Percentiles rank a stretch among this genome's conserved stretches.
Evolutionary conservation across 345 rosid genomes (phyloP).

Genomic region (Hibiscus tridactylites): DNA sequence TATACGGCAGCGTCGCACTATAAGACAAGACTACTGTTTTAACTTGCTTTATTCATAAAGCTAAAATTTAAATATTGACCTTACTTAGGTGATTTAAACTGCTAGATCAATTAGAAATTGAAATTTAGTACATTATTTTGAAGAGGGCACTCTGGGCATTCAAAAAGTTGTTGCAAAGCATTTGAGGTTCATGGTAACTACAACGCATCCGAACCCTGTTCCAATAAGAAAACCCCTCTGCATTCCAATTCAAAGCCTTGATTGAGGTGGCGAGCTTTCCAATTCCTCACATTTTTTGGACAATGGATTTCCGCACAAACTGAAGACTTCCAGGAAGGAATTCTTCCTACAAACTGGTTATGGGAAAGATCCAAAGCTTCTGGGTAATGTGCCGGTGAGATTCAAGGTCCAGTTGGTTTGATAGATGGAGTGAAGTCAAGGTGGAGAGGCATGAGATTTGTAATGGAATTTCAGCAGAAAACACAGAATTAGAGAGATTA

Average conservation of each 20-base stretch:
- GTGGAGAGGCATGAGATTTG: too few species aligned
- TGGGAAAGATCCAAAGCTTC: slow-evolving; percentile 3
- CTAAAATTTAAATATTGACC: too few species aligned
- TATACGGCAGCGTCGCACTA: too few species aligned
- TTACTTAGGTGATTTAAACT: too few species aligned
- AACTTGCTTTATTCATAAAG: too few species aligned
- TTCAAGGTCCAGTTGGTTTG: too few species aligned
- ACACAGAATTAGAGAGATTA: too few species aligned
- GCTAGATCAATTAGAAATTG: too few species aligned
- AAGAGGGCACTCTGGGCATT: background rate
- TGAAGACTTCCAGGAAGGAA: slow-evolving; percentile 4
- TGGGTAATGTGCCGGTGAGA: too few species aligned
- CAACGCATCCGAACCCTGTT: background rate
- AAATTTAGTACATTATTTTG: background rate
- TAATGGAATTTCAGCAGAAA: too few species aligned
- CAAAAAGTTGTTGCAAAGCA: background rate
- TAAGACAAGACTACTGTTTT: too few species aligned
- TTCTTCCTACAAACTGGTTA: background rate
- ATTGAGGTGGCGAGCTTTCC: background rate
- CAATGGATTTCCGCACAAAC: slow-evolving; percentile 1
- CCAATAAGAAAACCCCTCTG: slow-evolving; percentile 1
- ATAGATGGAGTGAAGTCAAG: too few species aligned
- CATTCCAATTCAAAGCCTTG: slow-evolving; percentile 2
- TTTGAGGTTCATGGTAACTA: background rate
- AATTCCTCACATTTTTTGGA: background rate